Conservation (phyloP, 1,284 basidiomycete genomes). For the Sparassis latifolia region DNA sequence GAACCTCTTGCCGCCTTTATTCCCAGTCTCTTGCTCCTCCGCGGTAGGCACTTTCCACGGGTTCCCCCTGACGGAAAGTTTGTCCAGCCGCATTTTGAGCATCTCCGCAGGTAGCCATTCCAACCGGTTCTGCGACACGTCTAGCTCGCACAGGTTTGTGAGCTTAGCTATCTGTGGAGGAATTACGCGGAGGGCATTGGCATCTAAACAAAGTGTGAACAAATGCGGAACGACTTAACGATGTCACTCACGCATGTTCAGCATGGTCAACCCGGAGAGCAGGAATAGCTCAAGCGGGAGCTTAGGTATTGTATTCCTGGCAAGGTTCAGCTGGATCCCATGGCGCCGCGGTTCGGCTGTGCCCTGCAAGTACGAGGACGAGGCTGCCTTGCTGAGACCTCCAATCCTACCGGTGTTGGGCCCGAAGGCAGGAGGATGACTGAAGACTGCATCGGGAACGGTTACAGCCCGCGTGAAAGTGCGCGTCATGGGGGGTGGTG, state of each 20-base stretch:
- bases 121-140: constrained; percentile 55
- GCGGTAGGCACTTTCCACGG: constrained; percentile 41
- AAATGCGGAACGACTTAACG: background rate
- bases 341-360: constrained; percentile 4
- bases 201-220: constrained; percentile 29
- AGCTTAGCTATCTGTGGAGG: constrained; percentile 60
- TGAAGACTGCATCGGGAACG: background rate
- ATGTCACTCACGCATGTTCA: constrained; percentile 45
- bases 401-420: background rate
- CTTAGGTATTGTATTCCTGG: constrained; percentile 37
- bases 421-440: background rate
- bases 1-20: constrained; percentile 4
- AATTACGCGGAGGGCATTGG: constrained; percentile 50
- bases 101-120: constrained; percentile 63
- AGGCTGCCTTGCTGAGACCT: constrained; percentile 1
- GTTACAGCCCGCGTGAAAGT: constrained; percentile 10
- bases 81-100: constrained; percentile 41
- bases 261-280: constrained; percentile 44
- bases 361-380: constrained; percentile 9
- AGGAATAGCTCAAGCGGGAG: constrained; percentile 49
- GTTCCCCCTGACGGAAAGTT: constrained; percentile 47
- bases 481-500: constrained; percentile 5
- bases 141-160: constrained; percentile 49
- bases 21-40: background rate
- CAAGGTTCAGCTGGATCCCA: constrained; percentile 15